Conservation (phyloP, 441 rosid genomes). For the Mallotus repandus region DNA sequence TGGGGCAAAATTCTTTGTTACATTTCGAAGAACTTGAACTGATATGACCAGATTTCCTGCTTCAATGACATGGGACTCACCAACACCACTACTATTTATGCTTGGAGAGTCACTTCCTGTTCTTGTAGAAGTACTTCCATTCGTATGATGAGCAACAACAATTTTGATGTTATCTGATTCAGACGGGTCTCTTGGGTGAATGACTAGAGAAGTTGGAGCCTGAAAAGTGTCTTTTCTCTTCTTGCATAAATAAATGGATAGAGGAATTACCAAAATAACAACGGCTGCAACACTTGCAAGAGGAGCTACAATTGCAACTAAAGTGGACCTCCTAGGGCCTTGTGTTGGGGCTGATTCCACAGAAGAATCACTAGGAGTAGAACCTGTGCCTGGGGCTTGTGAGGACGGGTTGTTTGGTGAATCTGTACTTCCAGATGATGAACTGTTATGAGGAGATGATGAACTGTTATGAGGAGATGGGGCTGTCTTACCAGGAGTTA, state of each 20-base stretch:
- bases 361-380: conserved; percentile 30
- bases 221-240: conserved; percentile 32
- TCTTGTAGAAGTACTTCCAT: conserved; percentile 46
- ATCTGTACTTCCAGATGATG: conserved; percentile 28
- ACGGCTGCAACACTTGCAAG: conserved; percentile 43
- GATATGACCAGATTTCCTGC: conserved; percentile 68
- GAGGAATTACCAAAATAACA: conserved; percentile 40
- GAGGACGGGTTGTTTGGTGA: conserved; percentile 24
- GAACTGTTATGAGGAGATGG: conserved; percentile 31
- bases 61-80: conserved; percentile 65
- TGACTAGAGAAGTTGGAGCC: conserved; percentile 53
- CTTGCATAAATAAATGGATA: conserved; percentile 46
- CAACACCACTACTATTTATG: conserved; percentile 40
- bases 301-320: conserved; percentile 48
- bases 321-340: conserved; percentile 28
- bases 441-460: conserved; percentile 28
- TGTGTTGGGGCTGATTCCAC: conserved; percentile 25
- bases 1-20: conserved; percentile 56
- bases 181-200: conserved; percentile 67
- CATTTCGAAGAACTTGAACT: conserved; percentile 68
- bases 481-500: conserved; percentile 19
- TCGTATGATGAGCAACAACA: conserved; percentile 47
- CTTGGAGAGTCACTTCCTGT: conserved; percentile 52
- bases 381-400: conserved; percentile 22
- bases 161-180: conserved; percentile 58